Conservation (phyloP, 176 grass and related monocot species). For the Aegilops bicornis region DNA sequence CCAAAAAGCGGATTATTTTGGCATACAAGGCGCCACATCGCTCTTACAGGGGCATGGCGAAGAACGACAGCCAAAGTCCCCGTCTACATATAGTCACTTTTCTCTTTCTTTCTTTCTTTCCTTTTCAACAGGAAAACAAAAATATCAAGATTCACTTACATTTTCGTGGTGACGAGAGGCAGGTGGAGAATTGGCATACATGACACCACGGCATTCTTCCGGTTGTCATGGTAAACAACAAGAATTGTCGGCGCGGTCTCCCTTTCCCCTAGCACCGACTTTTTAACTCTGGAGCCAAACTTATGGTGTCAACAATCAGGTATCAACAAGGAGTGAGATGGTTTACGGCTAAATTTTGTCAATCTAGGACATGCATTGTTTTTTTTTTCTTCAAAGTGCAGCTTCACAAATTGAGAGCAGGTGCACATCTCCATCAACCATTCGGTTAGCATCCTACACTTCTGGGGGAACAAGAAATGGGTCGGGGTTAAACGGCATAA, state of each 20-base stretch:
- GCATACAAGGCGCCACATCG: not conserved
- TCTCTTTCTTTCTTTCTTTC: not conserved
- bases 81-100: not conserved
- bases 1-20: not conserved
- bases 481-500: not conserved
- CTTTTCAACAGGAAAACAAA: not conserved
- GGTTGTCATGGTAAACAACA: not conserved
- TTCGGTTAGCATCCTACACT: not conserved
- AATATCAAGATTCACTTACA: not conserved
- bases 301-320: not conserved
- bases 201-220: not conserved
- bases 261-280: not conserved
- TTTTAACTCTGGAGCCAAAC: not conserved
- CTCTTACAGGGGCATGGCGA: too few relatives aligned
- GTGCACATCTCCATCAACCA: not conserved
- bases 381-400: too few relatives aligned
- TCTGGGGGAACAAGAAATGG: not conserved
- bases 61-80: too few relatives aligned
- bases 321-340: too few relatives aligned
- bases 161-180: not conserved
- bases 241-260: not conserved
- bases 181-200: not conserved
- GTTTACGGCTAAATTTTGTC: not conserved
- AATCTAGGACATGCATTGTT: too few relatives aligned
- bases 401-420: too few relatives aligned